These are phyloP conservation scores for Populus ilicifolia DNA, from an alignment of 345 rosid genomes.

Conservation along the genomic window DNA sequence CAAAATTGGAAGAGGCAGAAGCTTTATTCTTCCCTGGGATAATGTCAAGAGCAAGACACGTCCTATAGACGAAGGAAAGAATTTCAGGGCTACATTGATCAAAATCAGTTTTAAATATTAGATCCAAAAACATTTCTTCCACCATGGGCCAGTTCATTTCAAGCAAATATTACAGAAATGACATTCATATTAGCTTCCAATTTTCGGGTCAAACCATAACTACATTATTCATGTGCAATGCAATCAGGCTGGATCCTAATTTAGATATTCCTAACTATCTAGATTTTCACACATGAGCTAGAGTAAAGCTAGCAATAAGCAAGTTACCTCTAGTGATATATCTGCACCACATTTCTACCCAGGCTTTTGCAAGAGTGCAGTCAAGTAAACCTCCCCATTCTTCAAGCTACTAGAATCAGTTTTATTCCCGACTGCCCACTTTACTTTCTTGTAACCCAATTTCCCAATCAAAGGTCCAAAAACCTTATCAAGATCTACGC, in stretches of 20 bases:
- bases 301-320: background rate
- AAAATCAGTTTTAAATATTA: background rate
- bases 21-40: background rate
- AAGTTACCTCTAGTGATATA: slow-evolving; percentile 24
- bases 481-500: slow-evolving; percentile 60
- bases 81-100: background rate
- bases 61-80: background rate
- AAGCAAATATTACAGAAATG: background rate
- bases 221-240: background rate
- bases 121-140: background rate
- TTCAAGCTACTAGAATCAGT: slow-evolving; percentile 58
- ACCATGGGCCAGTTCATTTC: background rate
- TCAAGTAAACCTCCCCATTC: slow-evolving; percentile 86
- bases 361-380: slow-evolving; percentile 87
- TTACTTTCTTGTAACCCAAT: slow-evolving; percentile 91
- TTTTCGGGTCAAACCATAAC: background rate
- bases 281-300: background rate
- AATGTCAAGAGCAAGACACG: background rate
- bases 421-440: slow-evolving; percentile 82
- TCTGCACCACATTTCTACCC: slow-evolving; percentile 41
- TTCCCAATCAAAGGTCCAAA: slow-evolving; percentile 78
- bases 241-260: background rate
- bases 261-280: background rate
- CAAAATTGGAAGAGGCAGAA: background rate
- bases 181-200: background rate